Evolutionary conservation across 805 yeast species (phyloP).

Genomic region (Myxozyma monticola): DNA sequence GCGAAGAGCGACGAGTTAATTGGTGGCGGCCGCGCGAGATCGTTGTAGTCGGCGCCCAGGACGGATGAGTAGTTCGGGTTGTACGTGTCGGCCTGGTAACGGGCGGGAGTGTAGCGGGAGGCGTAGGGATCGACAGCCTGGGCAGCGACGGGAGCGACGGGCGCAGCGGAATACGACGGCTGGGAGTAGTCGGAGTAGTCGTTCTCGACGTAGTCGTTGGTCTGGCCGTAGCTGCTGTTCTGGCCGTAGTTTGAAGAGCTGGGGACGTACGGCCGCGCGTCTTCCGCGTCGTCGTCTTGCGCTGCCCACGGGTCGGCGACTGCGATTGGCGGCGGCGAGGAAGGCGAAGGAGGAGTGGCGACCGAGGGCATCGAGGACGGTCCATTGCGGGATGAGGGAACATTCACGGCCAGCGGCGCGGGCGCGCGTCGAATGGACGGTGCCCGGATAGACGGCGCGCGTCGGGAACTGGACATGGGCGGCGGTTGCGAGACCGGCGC

Average conservation of each 20-base stretch:
- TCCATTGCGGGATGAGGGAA: background rate
- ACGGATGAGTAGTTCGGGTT: constrained; percentile 28
- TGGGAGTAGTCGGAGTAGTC: constrained; percentile 7
- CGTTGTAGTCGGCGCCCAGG: constrained; percentile 30
- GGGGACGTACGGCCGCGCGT: constrained; percentile 2
- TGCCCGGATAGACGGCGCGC: background rate
- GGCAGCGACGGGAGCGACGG: background rate
- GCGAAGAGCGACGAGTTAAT: constrained; percentile 10
- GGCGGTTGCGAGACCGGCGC: background rate
- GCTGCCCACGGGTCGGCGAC: constrained; percentile 28
- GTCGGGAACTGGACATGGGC: background rate
- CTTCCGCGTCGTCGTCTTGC: constrained; percentile 9
- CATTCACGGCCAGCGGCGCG: background rate
- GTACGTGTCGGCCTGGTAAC: background rate
- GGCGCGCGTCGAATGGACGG: constrained; percentile 1
- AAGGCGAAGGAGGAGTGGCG: constrained; percentile 29
- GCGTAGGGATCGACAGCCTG: background rate
- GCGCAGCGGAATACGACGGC: constrained; percentile 4
- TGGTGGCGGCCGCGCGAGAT: constrained; percentile 22
- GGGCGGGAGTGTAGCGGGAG: background rate
- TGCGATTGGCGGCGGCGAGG: constrained; percentile 24
- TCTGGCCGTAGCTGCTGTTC: background rate
- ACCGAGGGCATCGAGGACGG: constrained; percentile 18
- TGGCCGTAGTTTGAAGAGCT: background rate
- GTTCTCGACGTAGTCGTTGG: background rate